Evolutionary conservation across 2,329 filamentous ascomycete genomes (phyloP).

Genomic region (Pseudogymnoascus sp.): DNA sequence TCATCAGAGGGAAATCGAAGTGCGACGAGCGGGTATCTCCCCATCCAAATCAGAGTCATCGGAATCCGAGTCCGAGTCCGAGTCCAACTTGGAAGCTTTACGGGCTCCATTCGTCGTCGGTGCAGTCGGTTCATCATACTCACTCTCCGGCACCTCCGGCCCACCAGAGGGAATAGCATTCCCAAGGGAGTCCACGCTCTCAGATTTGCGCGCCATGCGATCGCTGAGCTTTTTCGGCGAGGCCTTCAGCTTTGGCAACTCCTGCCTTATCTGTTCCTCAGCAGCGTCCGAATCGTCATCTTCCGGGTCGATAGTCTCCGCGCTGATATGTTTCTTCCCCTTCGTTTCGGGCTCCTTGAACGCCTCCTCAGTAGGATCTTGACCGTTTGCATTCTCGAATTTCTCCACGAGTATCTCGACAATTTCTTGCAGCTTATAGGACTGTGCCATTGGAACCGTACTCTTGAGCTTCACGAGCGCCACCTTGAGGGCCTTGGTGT

Average conservation of each 20-base stretch:
- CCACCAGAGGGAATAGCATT: neutral
- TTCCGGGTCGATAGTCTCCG: neutral
- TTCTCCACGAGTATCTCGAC: slow-evolving; percentile 20
- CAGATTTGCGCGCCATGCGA: slow-evolving; percentile 15
- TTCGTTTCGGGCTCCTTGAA: neutral
- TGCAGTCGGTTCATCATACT: neutral
- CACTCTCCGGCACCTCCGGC: neutral
- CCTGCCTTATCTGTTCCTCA: neutral
- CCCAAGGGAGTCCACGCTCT: slow-evolving; percentile 10
- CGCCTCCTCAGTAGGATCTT: slow-evolving; percentile 3
- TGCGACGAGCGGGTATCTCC: neutral
- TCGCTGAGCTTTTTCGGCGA: slow-evolving; percentile 14
- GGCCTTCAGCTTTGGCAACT: slow-evolving; percentile 9
- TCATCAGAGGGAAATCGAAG: neutral
- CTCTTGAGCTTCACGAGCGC: slow-evolving; percentile 25
- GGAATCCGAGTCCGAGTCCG: neutral
- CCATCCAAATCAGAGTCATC: slow-evolving; percentile 1
- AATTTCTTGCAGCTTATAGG: slow-evolving; percentile 26
- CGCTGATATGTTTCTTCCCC: neutral
- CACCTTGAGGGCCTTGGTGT: slow-evolving; percentile 22
- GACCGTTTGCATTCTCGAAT: slow-evolving; percentile 14
- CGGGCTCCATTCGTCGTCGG: neutral
- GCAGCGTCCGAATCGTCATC: neutral
- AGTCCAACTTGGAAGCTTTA: neutral
- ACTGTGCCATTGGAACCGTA: slow-evolving; percentile 21